Evolutionary conservation across 1,284 basidiomycete genomes (phyloP), one percentile per base, ranked within the genome.

Genomic region (Melampsora abietis-canadensis): DNA sequence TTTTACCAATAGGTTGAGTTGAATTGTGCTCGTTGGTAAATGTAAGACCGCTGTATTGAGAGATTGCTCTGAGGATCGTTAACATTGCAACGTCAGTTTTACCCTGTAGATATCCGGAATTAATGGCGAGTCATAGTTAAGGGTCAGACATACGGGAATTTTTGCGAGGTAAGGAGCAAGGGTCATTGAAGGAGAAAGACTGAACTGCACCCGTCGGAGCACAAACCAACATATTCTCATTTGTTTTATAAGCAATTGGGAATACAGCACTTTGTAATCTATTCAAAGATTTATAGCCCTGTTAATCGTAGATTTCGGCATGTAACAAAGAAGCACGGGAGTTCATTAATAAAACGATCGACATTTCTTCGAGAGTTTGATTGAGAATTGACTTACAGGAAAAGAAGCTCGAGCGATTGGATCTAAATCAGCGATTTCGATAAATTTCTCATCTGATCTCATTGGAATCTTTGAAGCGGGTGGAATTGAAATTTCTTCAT

Each of bases 81-180:
- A 99, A 85, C 89, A 98, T 92, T 0, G 96, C 96, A 0, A 99
- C 92, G 82, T 98, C 96, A 0, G 96, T 99, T 91, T 99, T 98
- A 83, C 96, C 96, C 81, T 77, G 30, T n/a, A 0, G 6, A 37
- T 30, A 61, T 30, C 17, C 7, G 15, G 31, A 47, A 54, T 51
- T 61, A 8, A 14, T 27, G 27, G 27, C 2, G 27, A 62, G 19
- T 21, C 10, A 47, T 48, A 67, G 51, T 14, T 21, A 59, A 40
- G 40, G 37, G 12, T 24, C n/a, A 46, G 24, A 69, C 5, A 67
- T 54, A 34, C 19, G 34, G 40, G 47, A 24, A 64, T 1, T n/a
- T 24, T 34, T 6, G 60, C n/a, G 31, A 10, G 12, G 30, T 14
- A 19, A 14, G 40, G 46, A 63, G 21, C 62, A 27, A 44, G 37